Percentiles rank a stretch among this genome's conserved stretches.
Evolutionary conservation across 768 basidiomycete species (phyloP).

Genomic region (Pulveroboletus sp.): DNA sequence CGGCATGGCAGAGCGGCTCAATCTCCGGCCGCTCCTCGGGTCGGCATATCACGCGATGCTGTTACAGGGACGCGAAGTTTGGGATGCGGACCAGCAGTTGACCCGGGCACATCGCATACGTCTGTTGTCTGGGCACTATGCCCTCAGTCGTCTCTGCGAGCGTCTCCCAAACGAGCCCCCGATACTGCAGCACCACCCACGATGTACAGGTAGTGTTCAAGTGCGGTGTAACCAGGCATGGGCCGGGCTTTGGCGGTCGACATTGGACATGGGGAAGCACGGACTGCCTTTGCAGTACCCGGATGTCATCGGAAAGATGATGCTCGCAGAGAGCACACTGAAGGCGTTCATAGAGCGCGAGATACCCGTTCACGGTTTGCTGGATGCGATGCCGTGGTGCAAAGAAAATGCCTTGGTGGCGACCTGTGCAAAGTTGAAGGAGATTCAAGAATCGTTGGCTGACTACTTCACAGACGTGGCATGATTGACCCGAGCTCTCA

Average conservation of each 20-base stretch:
- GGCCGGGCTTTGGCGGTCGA: conserved; percentile 41
- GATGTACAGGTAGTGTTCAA: conserved; percentile 36
- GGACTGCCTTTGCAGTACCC: conserved; percentile 38
- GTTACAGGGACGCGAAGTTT: conserved; percentile 44
- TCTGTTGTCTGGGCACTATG: conserved; percentile 49
- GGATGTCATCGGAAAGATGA: conserved; percentile 43
- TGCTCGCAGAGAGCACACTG: conserved; percentile 45
- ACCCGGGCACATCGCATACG: conserved; percentile 47
- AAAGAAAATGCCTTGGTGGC: conserved; percentile 40
- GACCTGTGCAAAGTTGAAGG: conserved; percentile 40
- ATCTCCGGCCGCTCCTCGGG: conserved; percentile 42
- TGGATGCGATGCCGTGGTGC: conserved; percentile 44
- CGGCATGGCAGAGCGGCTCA: conserved; percentile 44
- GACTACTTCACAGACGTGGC: conserved; percentile 44
- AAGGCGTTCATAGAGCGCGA: conserved; percentile 42
- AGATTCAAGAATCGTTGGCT: conserved; percentile 43
- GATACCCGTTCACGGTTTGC: conserved; percentile 36
- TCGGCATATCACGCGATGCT: conserved; percentile 51
- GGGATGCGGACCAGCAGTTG: conserved; percentile 45
- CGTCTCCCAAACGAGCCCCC: conserved; percentile 41
- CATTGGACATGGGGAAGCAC: conserved; percentile 36
- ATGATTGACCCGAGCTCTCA: conserved; percentile 8
- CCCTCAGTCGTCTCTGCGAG: conserved; percentile 42
- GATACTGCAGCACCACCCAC: conserved; percentile 36
- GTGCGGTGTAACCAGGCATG: conserved; percentile 44